Evolutionary conservation across 495 filamentous ascomycete genomes (phyloP).

Genomic region (Tuber melanosporum): DNA sequence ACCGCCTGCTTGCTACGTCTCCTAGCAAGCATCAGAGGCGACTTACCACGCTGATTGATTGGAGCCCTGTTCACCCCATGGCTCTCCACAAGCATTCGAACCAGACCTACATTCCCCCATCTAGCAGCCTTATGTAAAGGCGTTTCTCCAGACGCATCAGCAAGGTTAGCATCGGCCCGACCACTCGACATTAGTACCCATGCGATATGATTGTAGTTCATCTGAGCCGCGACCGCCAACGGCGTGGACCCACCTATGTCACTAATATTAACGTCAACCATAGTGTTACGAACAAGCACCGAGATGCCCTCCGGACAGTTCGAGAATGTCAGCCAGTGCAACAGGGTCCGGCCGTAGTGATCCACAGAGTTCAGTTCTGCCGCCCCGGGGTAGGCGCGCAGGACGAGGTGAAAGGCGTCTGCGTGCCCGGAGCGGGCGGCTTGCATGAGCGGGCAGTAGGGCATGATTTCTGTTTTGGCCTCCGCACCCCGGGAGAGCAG

Average conservation of each 20-base stretch:
- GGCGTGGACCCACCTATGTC: neutral
- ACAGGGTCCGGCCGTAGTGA: neutral
- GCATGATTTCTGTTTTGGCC: neutral
- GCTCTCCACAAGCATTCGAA: neutral
- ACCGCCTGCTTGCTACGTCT: neutral
- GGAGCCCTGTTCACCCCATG: neutral
- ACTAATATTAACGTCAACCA: neutral
- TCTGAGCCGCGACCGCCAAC: neutral
- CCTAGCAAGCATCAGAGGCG: neutral
- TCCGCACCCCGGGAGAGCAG: neutral
- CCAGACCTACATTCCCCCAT: neutral
- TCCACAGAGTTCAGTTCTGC: neutral
- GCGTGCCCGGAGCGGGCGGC: neutral
- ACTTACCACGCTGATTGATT: neutral
- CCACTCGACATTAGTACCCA: neutral
- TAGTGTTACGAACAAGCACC: neutral
- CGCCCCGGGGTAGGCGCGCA: neutral
- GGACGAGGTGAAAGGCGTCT: neutral
- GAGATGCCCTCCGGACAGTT: neutral
- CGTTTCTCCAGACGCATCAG: neutral
- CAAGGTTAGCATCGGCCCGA: neutral
- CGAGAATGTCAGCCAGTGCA: neutral
- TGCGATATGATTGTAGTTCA: neutral
- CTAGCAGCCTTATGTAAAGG: neutral
- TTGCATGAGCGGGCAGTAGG: neutral